A percentile compares a stretch with the other conserved stretches of the same genome.
Conservation (phyloP, 306 rosid species). For the Lathyrus aphaca region DNA sequence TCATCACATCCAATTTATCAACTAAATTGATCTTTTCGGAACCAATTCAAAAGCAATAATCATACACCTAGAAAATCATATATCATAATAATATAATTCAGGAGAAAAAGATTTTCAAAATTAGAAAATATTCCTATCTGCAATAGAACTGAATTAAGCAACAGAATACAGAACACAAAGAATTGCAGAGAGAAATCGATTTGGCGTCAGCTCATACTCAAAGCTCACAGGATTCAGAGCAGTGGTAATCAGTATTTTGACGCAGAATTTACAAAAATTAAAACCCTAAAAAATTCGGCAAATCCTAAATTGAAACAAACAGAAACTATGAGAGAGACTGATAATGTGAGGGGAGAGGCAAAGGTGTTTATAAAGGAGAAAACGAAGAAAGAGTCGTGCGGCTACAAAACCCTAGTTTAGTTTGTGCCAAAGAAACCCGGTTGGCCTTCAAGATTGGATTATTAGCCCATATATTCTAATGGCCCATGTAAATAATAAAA, state of each 20-base stretch:
- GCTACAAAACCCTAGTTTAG: constrained; percentile 41
- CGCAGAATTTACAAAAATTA: constrained; percentile 26
- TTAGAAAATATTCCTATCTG: constrained; percentile 33
- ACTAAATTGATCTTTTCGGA: no score
- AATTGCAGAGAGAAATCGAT: constrained; percentile 50
- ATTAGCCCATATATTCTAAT: not conserved
- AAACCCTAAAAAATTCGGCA: no score
- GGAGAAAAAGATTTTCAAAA: no score
- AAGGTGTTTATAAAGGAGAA: constrained; percentile 35
- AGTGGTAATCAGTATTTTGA: constrained; percentile 64
- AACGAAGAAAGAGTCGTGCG: not conserved
- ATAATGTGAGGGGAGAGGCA: not conserved
- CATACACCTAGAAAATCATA: no score
- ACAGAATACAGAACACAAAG: constrained; percentile 7
- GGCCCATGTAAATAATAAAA: not conserved
- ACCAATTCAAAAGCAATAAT: no score
- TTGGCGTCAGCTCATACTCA: constrained; percentile 76
- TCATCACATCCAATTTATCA: constrained; percentile 50
- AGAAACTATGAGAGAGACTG: not conserved
- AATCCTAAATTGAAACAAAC: not conserved
- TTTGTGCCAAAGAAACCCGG: not conserved
- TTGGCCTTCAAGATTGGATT: not conserved
- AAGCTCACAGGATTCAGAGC: constrained; percentile 37
- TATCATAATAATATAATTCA: no score
- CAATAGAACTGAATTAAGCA: constrained; percentile 35